Base-by-base conservation (phyloP, 139 green algal genomes). In the Chlorella sp. region DNA sequence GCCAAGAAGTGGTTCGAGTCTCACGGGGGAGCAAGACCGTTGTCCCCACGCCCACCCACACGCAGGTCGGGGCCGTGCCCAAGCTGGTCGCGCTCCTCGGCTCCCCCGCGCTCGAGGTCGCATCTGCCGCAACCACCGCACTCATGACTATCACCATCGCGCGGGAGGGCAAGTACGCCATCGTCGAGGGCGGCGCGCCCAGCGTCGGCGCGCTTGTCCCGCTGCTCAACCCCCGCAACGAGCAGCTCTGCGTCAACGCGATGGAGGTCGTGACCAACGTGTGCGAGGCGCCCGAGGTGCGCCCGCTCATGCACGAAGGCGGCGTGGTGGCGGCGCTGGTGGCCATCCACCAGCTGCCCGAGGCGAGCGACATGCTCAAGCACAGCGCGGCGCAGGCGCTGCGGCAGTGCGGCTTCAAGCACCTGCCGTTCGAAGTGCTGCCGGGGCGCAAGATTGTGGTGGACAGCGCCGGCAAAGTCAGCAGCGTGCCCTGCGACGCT, bases 91-190 rank as follows among this genome's bases (percentile, higher is more conserved):
- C 22, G 27, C 72, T 84, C 50, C 59, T 85, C 59, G 29, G 49
- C 5, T 6, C 17, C 2, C 32, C 32, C n/a, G 22, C 67, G 2
- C 66, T 85, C 6, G 10, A 20, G 14, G 59, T 81, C 27, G 69
- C 74, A 23, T 72, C 49, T 5, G 66, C 84, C 2, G 80, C 81
- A 23, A 78, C 82, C 23, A 69, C 49, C 6, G 84, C 84, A 0
- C 74, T 89, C 17, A 75, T 77, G 67, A 77, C 66, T 34, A 77
- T 86, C 50, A 84, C 74, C 2, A 66, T 87, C 61, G 72, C 74
- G 3, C 70, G 66, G 6, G 75, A 87, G 31, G 81, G 81, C 60
- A 86, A 88, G 64, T 78, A 83, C 55, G 84, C 84, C 23, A 35
- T 82, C 29, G 35, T 85, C 17, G 68, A 83, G 20, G 27, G 49